Evolutionary conservation across 768 basidiomycete species (phyloP).

Genomic region (Tricholomella constricta): DNA sequence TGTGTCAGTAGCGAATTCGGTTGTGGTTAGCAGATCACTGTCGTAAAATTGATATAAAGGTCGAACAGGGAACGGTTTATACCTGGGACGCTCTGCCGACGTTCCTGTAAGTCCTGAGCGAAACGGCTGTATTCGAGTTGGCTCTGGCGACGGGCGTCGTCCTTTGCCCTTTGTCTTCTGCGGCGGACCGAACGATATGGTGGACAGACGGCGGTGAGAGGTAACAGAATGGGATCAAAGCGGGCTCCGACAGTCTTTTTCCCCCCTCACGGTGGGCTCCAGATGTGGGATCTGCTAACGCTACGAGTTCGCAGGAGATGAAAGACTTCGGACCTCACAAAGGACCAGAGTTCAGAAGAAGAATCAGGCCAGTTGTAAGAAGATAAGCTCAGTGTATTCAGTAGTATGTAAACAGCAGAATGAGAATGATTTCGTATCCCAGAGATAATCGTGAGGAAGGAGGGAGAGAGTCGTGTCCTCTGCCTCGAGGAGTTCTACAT

Average conservation of each 20-base stretch:
- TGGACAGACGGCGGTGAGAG: too few relatives aligned
- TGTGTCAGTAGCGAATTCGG: too few relatives aligned
- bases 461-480: too few relatives aligned
- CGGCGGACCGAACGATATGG: neutral
- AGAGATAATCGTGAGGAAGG: too few relatives aligned
- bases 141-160: too few relatives aligned
- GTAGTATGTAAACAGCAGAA: too few relatives aligned
- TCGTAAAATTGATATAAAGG: neutral
- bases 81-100: neutral
- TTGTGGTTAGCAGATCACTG: neutral
- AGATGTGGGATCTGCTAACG: neutral
- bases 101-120: neutral
- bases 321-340: neutral
- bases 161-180: neutral
- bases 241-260: neutral
- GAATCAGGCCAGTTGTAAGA: too few relatives aligned
- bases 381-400: too few relatives aligned
- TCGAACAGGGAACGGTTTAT: neutral
- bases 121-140: too few relatives aligned
- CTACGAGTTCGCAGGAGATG: neutral
- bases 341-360: too few relatives aligned
- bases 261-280: slow-evolving; percentile 2
- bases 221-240: neutral
- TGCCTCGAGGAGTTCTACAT: too few relatives aligned
- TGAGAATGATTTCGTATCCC: too few relatives aligned